Conservation (phyloP, 805 yeast species). For the Starmerella vaccinii region DNA sequence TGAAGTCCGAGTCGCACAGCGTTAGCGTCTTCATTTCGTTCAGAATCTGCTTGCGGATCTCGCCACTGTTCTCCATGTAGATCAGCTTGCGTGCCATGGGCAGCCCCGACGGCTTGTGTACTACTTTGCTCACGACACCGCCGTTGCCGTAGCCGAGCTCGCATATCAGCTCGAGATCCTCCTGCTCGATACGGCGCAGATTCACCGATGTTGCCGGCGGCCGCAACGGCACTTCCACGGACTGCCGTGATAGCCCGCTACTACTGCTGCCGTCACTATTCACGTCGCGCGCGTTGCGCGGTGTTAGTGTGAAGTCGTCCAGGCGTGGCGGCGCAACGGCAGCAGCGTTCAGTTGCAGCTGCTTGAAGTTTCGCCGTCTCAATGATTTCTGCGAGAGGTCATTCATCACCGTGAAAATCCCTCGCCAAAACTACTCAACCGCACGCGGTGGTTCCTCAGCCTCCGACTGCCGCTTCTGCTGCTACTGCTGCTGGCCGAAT, state of each 20-base stretch:
- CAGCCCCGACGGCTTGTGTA: conserved; percentile 79
- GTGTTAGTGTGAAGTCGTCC: background rate
- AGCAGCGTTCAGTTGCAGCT: conserved; percentile 36
- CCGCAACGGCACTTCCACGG: background rate
- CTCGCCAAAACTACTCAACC: background rate
- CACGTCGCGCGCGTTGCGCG: background rate
- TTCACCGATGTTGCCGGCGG: conserved; percentile 8
- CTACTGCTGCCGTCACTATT: background rate
- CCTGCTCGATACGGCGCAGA: conserved; percentile 32
- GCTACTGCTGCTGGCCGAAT: too few species aligned
- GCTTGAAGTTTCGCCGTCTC: conserved; percentile 41
- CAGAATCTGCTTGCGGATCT: conserved; percentile 70
- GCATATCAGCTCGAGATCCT: conserved; percentile 64
- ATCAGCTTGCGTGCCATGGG: conserved; percentile 86
- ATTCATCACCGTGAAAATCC: background rate
- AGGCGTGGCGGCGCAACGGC: conserved; percentile 13
- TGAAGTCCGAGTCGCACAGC: conserved; percentile 70
- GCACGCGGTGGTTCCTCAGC: too few species aligned
- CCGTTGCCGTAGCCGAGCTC: conserved; percentile 88
- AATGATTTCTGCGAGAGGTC: conserved; percentile 15
- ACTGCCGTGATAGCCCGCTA: conserved; percentile 2
- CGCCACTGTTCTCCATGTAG: conserved; percentile 70
- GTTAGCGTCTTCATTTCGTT: conserved; percentile 85
- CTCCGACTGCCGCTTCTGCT: too few species aligned
- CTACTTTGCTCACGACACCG: conserved; percentile 80